Evolutionary conservation across 805 yeast genomes (phyloP).

Genomic region (Ascoidea rubescens): DNA sequence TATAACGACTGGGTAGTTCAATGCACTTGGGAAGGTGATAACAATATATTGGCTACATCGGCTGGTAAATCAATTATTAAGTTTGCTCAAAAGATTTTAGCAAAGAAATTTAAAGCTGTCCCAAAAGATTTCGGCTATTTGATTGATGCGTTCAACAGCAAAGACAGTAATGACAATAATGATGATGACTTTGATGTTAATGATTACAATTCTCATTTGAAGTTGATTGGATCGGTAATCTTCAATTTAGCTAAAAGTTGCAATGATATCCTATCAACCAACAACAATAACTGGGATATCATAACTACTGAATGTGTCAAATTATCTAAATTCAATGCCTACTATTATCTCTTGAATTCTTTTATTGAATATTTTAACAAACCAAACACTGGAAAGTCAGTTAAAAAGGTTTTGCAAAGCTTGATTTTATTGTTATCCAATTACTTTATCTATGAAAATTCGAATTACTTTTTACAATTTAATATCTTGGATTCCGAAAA

Average conservation of each 20-base stretch:
- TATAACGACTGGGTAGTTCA: conserved; percentile 94
- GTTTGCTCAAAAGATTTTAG: conserved; percentile 24
- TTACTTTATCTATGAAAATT: conserved; percentile 52
- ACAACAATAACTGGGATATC: conserved; percentile 28
- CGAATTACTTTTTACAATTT: conserved; percentile 58
- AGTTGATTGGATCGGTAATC: conserved; percentile 26
- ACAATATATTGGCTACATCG: conserved; percentile 71
- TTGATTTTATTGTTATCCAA: conserved; percentile 53
- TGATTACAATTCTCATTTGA: conserved; percentile 19
- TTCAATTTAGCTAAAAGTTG: conserved; percentile 24
- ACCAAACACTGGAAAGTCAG: conserved; percentile 18
- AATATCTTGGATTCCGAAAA: conserved; percentile 37
- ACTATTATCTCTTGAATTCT: conserved; percentile 29
- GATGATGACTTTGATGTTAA: conserved; percentile 13
- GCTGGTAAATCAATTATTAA: conserved; percentile 60
- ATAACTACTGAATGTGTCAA: conserved; percentile 31
- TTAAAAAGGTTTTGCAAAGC: conserved; percentile 34
- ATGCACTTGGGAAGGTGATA: conserved; percentile 98
- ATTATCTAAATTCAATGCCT: conserved; percentile 37
- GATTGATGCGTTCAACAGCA: conserved; percentile 10
- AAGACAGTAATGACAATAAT: background rate
- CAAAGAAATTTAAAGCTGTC: conserved; percentile 18
- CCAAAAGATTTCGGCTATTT: conserved; percentile 18
- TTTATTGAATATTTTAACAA: conserved; percentile 24
- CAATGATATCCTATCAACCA: conserved; percentile 18